Evolutionary conservation across 116 monocot species (phyloP), one percentile per base, ranked within the genome.

Genomic region (Iris pallida): DNA sequence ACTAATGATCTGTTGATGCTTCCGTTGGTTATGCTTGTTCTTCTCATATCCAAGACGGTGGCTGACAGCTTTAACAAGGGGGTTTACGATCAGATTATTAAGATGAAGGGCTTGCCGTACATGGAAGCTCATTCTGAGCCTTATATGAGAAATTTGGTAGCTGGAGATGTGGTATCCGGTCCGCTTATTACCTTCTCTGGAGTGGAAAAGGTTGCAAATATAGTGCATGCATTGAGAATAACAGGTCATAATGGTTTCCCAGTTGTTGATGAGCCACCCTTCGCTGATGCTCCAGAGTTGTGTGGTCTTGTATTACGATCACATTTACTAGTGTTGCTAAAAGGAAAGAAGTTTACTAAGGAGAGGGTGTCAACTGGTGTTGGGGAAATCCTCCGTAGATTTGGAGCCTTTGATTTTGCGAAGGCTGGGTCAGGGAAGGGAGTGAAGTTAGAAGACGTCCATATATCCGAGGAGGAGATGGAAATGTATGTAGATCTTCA

Each of bases 1-100:
- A 97, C 97, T n/a, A 97, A 97, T 77, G 88, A 97, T 45, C 92
- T 97, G 41, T 48, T 80, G 11, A 92, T 97, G 97, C 97, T 97
- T 45, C 93, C 97, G 1, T 71, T 92, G 60, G 88, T 97, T 10
- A 97, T 97, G 93, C 83, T 97, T 0, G 97, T 97, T 53, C 88
- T 97, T 19, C 81, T 97, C 8, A 83, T 92, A 64, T 97, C 90
- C 0, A 92, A 97, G 71, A 92, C 93, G 1, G 89, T 92, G 1
- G 97, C 97, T 30, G 97, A 97, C 71, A 71, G 71, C 72, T 92
- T 97, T 73, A 97, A 97, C 75, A 87, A 83, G 63, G 97, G 97
- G 5, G 90, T 97, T 4, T 97, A 97, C 61, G 97, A 97, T 73
- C 97, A 97, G 67, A 97, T 97, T 80, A 88, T 97, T 14, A 75